These are phyloP conservation scores for Nicotiana rustica DNA, from an alignment of 305 asterid species.

Conservation along the genomic window DNA sequence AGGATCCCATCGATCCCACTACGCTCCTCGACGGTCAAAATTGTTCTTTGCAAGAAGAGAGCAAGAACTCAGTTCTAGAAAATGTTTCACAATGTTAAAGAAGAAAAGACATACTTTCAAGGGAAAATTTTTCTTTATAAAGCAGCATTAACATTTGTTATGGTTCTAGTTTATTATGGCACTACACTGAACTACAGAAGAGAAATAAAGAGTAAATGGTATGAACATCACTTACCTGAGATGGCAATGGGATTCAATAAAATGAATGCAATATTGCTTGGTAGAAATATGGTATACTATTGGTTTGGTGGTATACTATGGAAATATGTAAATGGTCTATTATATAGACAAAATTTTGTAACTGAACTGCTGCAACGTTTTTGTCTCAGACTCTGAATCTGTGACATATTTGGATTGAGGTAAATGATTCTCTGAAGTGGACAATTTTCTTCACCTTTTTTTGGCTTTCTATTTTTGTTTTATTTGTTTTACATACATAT, in stretches of 20 bases:
- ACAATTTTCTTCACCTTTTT: slow-evolving; percentile 1
- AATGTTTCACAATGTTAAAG: background rate
- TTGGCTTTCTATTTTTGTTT: background rate
- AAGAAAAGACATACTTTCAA: background rate
- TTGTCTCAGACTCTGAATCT: background rate
- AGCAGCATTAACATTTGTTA: background rate
- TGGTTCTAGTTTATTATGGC: background rate
- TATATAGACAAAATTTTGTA: slow-evolving; percentile 36
- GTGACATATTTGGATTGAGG: background rate
- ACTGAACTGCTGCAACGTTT: background rate
- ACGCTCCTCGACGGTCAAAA: background rate
- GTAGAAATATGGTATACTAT: background rate
- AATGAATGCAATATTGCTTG: background rate
- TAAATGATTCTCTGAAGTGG: slow-evolving; percentile 14
- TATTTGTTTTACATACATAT: background rate
- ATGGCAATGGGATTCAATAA: background rate
- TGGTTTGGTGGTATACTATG: slow-evolving; percentile 32
- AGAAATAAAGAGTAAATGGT: background rate
- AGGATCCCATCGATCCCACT: background rate
- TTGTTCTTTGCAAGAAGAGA: background rate
- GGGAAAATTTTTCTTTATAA: background rate
- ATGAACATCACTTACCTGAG: slow-evolving; percentile 29
- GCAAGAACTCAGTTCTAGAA: background rate
- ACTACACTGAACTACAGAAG: background rate
- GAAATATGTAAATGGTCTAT: background rate